These are phyloP conservation scores for Colletotrichum sansevieriae DNA, from an alignment of 2,329 filamentous ascomycete species.

Conservation along the genomic window DNA sequence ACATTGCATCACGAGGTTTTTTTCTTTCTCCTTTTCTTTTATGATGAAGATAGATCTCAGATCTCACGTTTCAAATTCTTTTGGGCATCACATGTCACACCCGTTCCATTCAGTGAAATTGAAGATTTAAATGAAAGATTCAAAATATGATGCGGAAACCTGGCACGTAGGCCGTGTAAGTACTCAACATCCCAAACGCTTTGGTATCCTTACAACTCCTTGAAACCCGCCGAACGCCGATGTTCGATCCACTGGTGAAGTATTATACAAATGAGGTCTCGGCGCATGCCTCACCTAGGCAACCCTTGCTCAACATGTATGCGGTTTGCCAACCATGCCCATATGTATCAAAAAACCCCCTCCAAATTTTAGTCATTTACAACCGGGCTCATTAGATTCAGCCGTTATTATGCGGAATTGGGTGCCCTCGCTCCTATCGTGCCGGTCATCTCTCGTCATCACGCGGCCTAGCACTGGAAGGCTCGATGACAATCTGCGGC, in stretches of 20 bases:
- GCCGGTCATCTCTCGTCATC: conserved; percentile 34
- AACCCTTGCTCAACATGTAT: conserved; percentile 19
- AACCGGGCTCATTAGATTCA: conserved; percentile 19
- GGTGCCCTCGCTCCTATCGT: background rate
- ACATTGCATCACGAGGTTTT: no score
- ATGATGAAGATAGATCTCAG: no score
- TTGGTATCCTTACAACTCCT: conserved; percentile 39
- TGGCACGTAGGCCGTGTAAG: conserved; percentile 4
- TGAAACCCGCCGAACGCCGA: conserved; percentile 35
- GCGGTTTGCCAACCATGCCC: conserved; percentile 20
- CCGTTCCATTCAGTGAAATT: background rate
- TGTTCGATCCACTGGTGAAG: conserved; percentile 26
- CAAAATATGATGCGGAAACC: background rate
- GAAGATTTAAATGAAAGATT: conserved; percentile 5
- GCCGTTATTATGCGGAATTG: conserved; percentile 29
- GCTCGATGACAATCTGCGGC: conserved; percentile 71
- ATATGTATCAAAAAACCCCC: conserved; percentile 30
- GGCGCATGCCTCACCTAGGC: background rate
- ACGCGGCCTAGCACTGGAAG: conserved; percentile 53
- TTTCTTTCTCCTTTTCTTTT: no score
- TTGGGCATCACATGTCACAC: background rate
- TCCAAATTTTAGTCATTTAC: conserved; percentile 13
- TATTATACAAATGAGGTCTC: conserved; percentile 35
- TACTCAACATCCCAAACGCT: conserved; percentile 39
- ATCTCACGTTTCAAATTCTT: no score